Base-by-base conservation (phyloP, 169 alveolate species). In the Cryptosporidium xiaoi region DNA sequence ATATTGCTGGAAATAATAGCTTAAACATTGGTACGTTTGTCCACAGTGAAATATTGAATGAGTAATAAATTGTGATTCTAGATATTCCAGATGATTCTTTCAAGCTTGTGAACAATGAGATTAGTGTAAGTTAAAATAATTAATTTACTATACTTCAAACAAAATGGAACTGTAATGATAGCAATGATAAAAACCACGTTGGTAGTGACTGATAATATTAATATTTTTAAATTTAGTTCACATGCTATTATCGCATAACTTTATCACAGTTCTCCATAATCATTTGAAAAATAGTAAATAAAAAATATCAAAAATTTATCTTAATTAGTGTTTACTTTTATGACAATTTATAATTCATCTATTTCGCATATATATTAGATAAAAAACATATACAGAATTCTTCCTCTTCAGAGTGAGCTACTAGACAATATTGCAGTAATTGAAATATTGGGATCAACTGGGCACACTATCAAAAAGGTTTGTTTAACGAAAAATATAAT, bases 351-450 rank as follows among this genome's bases (percentile, higher is more conserved):
- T 24, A 24, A 24, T 24, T 24, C 0, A 24, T 24, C 27, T 24
- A 24, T 24, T 24, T 24, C 27, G 27, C 27, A 24, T 16, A 0
- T 1, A 29, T 34, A 31, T 16, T 16, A 69, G 83, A 36, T 69
- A 5, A 5, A 53, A 3, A 24, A 69, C 36, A 5, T 69, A 33
- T n/a, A 36, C 27, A 51, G 56, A n/a, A 6, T 69, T 2, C 51
- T 69, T 15, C 83, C 83, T 29, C 36, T 69, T 31, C 3, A 69
- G 44, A 69, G 83, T 40, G 83, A 69, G 44, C 16, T 69, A 29
- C 15, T 69, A 8, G 83, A 69, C 56, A 69, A 69, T 53, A 69
- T 69, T 53, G 83, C 67, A 33, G 40, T 69, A 12, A 29, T 69
- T 24, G 68, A 69, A 40, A 51, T 69, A 51, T 20, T 64, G 13